Base-by-base conservation (phyloP, 2,329 filamentous ascomycete genomes). In the Diaporthe sp. region DNA sequence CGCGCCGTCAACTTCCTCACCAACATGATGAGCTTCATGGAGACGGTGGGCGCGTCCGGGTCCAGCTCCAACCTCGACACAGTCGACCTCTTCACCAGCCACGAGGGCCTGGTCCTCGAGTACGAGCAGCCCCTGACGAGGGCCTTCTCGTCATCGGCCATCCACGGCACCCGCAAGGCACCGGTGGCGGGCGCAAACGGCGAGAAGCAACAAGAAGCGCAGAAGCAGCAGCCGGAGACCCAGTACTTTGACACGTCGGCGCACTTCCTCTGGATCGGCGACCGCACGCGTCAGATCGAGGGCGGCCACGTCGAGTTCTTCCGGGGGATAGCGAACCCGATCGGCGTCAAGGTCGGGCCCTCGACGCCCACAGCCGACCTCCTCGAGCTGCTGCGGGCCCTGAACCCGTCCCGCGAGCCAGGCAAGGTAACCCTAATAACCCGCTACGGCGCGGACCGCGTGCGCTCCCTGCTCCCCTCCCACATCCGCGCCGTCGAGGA, bases 181-280 rank as follows among this genome's bases (percentile, higher is more conserved):
- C 25, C 72, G 67, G 47, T 35, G 81, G 54, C 86, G 30, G 30
- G 28, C 6, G 17, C 54, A n/a, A 75, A 78, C 58, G 66, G 73
- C 77, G 69, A 69, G 77, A 17, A 45, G 13, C 40, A 42, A 17
- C 40, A 42, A 42, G 12, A 42, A 68, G 76, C 66, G 50, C 57
- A 69, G 77, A 50, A 54, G 50, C 38, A 55, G 50, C 52, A 81
- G 55, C 78, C 84, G 68, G 82, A 84, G 22, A 90, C 90, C 80
- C 92, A 92, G 80, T 97, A 94, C 89, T 98, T 97, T 86, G 94
- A 98, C 84, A 98, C 96, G 0, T 97, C 95, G 6, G 95, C 95
- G 0, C 97, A 99, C 83, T 98, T 99, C 87, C 90, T 99, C 82
- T 99, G 97, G 97, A 97, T 99, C 79, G 97, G 97, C 72, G 97